Conservation (phyloP, 2,329 filamentous ascomycete genomes). For the Pyrenophora teres region DNA sequence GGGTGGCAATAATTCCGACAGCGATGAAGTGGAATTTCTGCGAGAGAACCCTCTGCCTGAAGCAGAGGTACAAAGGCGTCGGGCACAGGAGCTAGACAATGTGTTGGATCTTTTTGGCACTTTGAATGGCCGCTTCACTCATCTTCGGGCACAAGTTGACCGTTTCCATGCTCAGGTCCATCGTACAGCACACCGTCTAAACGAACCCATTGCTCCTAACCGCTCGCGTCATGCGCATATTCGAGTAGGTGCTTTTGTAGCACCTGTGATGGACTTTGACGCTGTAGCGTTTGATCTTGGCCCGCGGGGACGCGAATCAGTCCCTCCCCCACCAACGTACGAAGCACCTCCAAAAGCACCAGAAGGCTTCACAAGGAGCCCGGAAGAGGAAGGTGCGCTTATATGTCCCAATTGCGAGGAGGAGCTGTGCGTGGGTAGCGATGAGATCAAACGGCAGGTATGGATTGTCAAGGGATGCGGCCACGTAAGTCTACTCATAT, state of each 20-base stretch:
- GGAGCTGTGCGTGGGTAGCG: constrained; percentile 77
- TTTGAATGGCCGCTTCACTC: constrained; percentile 23
- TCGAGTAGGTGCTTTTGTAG: constrained; percentile 30
- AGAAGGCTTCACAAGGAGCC: constrained; percentile 80
- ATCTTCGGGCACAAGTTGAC: constrained; percentile 29
- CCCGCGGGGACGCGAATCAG: constrained; percentile 26
- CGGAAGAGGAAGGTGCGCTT: constrained; percentile 71
- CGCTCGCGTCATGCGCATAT: constrained; percentile 20
- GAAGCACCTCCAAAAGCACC: constrained; percentile 67
- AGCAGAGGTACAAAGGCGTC: constrained; percentile 22
- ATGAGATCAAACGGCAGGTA: constrained; percentile 76
- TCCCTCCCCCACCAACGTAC: constrained; percentile 54
- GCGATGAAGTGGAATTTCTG: constrained; percentile 40
- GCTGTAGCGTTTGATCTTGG: constrained; percentile 53
- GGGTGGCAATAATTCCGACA: constrained; percentile 21
- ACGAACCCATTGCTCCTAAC: constrained; percentile 22
- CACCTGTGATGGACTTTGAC: constrained; percentile 48
- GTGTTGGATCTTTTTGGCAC: constrained; percentile 27
- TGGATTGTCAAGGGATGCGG: constrained; percentile 92
- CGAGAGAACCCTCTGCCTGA: constrained; percentile 30
- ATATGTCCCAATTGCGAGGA: constrained; percentile 86
- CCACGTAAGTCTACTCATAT: constrained; percentile 67
- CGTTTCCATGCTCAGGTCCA: constrained; percentile 25
- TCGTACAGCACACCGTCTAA: constrained; percentile 17
- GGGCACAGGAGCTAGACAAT: constrained; percentile 21